Evolutionary conservation across 2,329 filamentous ascomycete genomes (phyloP), one percentile per base, ranked within the genome.

Genomic region (Berkeleyomyces rouxiae): DNA sequence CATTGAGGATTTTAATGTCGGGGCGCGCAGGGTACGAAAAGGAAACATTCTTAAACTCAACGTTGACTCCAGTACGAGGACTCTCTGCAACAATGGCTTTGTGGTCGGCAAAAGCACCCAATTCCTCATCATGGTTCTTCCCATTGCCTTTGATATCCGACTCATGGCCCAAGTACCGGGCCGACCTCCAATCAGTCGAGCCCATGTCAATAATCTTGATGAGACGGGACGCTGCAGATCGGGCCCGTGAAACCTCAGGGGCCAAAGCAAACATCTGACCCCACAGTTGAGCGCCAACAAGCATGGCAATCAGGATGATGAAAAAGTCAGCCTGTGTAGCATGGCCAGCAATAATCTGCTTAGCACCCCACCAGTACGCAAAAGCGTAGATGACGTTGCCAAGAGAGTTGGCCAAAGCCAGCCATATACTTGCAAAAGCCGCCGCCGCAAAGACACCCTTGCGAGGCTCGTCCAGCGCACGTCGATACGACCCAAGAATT

Each of bases 291-390:
- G 87, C 86, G 63, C 83, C 85, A 46, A 90, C 82, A 1, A 91
- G 78, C 67, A 91, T 80, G 3, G 86, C 79, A 4, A 87, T 78
- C 3, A 89, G 76, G 6, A 90, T 84, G 67, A 88, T 86, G 70
- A 90, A 84, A 73, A 90, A 90, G n/a, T 86, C 79, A 40, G 83
- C 81, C 51, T 80, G 80, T 2, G 74, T 77, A 67, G 86, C 86
- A 63, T 81, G 74, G 3, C 86, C 86, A 49, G 79, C 76, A 60
- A 84, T 79, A 64, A 90, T 87, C 66, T 83, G 82, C 67, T 82
- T 85, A 0, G 86, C 79, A 3, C 87, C 87, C 86, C 87, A 91
- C 85, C 86, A 91, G 72, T 89, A 90, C 0, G 86, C 84, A 61
- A 91, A 79, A 0, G 86, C 84, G 68, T 90, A 88, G 36, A 89